A percentile compares a stretch with the other conserved stretches of the same genome.
phyloP scores from a whole-genome alignment of 140 eudicot genomes.

The Eryngium alpinum region DNA sequence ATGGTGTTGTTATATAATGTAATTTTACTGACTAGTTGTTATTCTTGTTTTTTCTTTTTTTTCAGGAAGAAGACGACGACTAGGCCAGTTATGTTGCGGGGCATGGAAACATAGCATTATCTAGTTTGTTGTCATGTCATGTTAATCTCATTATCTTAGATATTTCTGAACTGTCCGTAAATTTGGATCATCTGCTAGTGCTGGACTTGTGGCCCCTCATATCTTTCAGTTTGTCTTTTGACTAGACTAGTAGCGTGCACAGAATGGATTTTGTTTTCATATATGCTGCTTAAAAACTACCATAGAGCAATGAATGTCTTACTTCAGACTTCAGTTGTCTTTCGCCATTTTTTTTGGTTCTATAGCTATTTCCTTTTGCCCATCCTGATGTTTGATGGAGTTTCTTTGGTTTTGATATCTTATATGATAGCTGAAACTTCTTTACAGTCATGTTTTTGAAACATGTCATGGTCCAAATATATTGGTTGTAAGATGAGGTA shows the following conservation, averaged over 20 bases:
- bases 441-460: too few species aligned
- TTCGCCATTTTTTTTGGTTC: neutral
- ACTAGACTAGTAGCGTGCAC: slow-evolving; percentile 4
- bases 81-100: neutral
- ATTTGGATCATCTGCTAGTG: neutral
- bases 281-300: neutral
- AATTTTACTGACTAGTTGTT: neutral
- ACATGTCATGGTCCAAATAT: too few species aligned
- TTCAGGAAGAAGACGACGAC: slow-evolving; percentile 13
- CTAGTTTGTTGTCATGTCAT: neutral
- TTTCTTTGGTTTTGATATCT: too few species aligned
- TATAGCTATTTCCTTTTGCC: too few species aligned
- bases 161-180: neutral
- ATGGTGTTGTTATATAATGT: neutral
- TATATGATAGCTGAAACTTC: too few species aligned
- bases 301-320: neutral
- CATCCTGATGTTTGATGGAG: too few species aligned
- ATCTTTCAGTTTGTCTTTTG: neutral
- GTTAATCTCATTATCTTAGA: neutral
- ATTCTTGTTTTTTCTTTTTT: neutral
- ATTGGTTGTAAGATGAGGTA: too few species aligned
- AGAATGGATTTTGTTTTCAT: neutral
- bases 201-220: neutral
- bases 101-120: neutral
- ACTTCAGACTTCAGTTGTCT: neutral